Evolutionary conservation across 2,329 filamentous ascomycete genomes (phyloP).

Genomic region (Fusarium ambrosium): DNA sequence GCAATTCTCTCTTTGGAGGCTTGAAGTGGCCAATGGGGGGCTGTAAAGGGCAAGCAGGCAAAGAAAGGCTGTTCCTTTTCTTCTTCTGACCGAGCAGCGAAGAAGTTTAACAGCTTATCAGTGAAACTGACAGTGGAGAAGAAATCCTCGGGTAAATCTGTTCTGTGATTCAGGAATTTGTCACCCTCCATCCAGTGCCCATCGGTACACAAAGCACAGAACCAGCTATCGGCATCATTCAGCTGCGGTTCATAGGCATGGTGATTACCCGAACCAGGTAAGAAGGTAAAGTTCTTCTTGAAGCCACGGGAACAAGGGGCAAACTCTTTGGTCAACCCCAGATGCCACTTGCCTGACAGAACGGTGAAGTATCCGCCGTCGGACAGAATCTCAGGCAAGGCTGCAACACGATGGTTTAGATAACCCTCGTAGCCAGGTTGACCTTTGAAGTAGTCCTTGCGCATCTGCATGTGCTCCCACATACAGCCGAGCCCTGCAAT

Average conservation of each 20-base stretch:
- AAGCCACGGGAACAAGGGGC: conserved; percentile 54
- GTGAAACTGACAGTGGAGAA: conserved; percentile 67
- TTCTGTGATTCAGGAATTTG: conserved; percentile 53
- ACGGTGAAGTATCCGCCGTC: conserved; percentile 51
- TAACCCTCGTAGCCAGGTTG: conserved; percentile 51
- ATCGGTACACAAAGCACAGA: conserved; percentile 54
- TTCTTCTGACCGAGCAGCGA: conserved; percentile 54
- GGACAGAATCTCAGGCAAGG: conserved; percentile 46
- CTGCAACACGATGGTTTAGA: conserved; percentile 48
- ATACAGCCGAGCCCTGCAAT: conserved; percentile 67
- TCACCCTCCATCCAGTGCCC: conserved; percentile 57
- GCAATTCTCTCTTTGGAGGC: conserved; percentile 6
- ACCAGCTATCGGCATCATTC: conserved; percentile 62
- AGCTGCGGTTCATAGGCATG: conserved; percentile 65
- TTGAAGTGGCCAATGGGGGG: conserved; percentile 24
- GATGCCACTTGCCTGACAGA: conserved; percentile 52
- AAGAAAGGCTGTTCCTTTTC: conserved; percentile 22
- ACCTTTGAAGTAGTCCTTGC: conserved; percentile 17
- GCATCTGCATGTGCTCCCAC: conserved; percentile 54
- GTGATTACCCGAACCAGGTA: conserved; percentile 63
- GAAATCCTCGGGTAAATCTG: conserved; percentile 61
- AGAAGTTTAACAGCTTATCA: conserved; percentile 63
- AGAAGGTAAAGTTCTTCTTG: conserved; percentile 56
- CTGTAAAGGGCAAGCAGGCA: conserved; percentile 11
- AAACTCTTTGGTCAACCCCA: conserved; percentile 50